These are phyloP conservation scores for Chrysanthemum lavandulifolium DNA, from an alignment of 129 eudicot genomes.

Conservation along the genomic window DNA sequence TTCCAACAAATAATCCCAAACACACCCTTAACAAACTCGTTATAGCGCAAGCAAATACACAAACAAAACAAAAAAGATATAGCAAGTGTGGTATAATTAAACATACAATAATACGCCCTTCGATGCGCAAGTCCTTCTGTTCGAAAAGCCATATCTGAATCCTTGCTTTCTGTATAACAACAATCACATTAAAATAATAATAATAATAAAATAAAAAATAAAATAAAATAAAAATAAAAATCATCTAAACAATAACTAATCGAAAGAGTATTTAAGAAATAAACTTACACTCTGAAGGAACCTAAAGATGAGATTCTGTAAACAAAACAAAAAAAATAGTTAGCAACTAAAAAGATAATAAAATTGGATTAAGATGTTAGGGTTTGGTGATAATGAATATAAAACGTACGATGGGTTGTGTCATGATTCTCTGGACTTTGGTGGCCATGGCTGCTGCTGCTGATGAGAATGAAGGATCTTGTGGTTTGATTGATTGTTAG, in stretches of 20 bases:
- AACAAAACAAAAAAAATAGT: background rate
- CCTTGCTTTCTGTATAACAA: conserved; percentile 84
- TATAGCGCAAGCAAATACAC: no score
- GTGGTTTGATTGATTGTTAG: conserved; percentile 10
- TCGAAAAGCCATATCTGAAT: conserved; percentile 87
- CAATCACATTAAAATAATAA: no score
- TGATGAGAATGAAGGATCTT: background rate
- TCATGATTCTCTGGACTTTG: conserved; percentile 88
- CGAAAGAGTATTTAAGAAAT: background rate
- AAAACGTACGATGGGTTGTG: conserved; percentile 69
- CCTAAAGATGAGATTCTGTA: conserved; percentile 76
- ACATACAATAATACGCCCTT: conserved; percentile 75
- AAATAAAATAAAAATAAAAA: background rate
- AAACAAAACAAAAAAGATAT: no score
- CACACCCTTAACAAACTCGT: no score
- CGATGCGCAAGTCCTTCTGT: conserved; percentile 83
- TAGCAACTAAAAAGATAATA: conserved; percentile 5
- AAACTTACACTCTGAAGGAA: conserved; percentile 73
- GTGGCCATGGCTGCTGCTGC: conserved; percentile 59
- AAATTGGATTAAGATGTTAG: background rate
- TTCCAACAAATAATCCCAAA: no score
- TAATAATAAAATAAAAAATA: background rate
- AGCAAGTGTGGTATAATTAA: background rate
- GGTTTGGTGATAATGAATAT: background rate
- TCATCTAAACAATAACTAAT: background rate